Base-by-base conservation (phyloP, 2,329 filamentous ascomycete genomes). In the Emmonsiellopsis sp. region DNA sequence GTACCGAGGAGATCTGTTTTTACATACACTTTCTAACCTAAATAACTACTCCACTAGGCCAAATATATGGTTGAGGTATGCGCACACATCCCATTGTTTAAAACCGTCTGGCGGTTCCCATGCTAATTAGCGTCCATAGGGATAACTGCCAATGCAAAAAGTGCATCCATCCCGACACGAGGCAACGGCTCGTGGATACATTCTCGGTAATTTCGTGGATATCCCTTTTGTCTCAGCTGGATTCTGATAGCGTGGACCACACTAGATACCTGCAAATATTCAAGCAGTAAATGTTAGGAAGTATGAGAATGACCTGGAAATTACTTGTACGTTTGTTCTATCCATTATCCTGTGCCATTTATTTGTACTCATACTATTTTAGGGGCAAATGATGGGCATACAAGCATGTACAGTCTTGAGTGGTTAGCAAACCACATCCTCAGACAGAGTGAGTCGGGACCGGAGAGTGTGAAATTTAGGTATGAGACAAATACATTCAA, bases 141-240 rank as follows among this genome's bases (percentile, higher is more conserved):
- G 86, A 90, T 61, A 86, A 88, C 62, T 91, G 87, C 63, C 84
- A 82, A 55, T 91, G 86, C 64, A 61, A 68, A 1, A 66, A 73
- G 55, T 90, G 87, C 64, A 76, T 86, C 26, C 84, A 89, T 66
- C 79, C 80, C 54, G 79, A 83, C 56, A 91, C 87, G 4, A 81
- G 77, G 66, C 87, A 91, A 67, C 75, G 85, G 30, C 78, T 80
- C 50, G 75, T 86, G 53, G 79, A 89, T 62, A 87, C 83, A 0
- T 88, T 88, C 61, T 74, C 78, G 54, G 54, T 59, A 55, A 50
- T 47, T 8, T 46, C 15, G 2, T 26, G 13, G 7, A 15, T 34
- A 49, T 13, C n/a, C 8, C 32, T 40, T 7, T 34, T 50, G 13
- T 46, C 15, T 11, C 2, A 30, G 20, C 47, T 5, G 13, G 8